A percentile compares a stretch with the other conserved stretches of the same genome.
phyloP scores from a whole-genome alignment of 73 alveolate genomes.

The Paramecium caudatum region DNA sequence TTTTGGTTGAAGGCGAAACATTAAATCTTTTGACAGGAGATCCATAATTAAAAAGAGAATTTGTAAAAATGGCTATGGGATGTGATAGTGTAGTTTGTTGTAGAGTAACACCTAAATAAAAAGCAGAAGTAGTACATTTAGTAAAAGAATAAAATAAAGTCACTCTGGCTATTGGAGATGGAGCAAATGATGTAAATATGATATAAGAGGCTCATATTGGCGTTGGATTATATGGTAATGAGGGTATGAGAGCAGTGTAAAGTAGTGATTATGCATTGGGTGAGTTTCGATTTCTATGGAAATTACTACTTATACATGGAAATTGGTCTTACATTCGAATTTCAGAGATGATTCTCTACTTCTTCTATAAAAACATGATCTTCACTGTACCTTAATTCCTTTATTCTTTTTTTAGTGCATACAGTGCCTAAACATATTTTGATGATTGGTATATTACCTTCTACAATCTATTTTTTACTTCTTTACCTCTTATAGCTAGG shows the following conservation, averaged over 20 bases:
- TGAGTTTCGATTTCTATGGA: slow-evolving; percentile 91
- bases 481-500: slow-evolving; percentile 78
- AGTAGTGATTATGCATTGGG: slow-evolving; percentile 95
- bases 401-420: slow-evolving; percentile 80
- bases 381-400: slow-evolving; percentile 70
- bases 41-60: slow-evolving; percentile 64
- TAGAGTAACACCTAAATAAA: slow-evolving; percentile 91
- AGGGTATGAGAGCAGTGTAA: slow-evolving; percentile 97
- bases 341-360: slow-evolving; percentile 91
- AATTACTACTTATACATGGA: slow-evolving; percentile 93
- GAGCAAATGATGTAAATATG: slow-evolving; percentile 97
- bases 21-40: background rate
- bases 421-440: slow-evolving; percentile 81
- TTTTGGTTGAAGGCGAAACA: slow-evolving; percentile 80
- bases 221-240: slow-evolving; percentile 96
- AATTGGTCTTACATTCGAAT: slow-evolving; percentile 91
- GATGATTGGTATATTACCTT: slow-evolving; percentile 82
- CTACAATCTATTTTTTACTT: slow-evolving; percentile 79
- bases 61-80: slow-evolving; percentile 79
- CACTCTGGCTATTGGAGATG: slow-evolving; percentile 95
- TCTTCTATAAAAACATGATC: slow-evolving; percentile 89
- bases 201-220: slow-evolving; percentile 86
- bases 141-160: slow-evolving; percentile 84
- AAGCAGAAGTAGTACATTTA: slow-evolving; percentile 85
- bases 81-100: slow-evolving; percentile 90